These are phyloP conservation scores for Dryas integrifolia DNA, from an alignment of 331 rosid species.

Conservation along the genomic window DNA sequence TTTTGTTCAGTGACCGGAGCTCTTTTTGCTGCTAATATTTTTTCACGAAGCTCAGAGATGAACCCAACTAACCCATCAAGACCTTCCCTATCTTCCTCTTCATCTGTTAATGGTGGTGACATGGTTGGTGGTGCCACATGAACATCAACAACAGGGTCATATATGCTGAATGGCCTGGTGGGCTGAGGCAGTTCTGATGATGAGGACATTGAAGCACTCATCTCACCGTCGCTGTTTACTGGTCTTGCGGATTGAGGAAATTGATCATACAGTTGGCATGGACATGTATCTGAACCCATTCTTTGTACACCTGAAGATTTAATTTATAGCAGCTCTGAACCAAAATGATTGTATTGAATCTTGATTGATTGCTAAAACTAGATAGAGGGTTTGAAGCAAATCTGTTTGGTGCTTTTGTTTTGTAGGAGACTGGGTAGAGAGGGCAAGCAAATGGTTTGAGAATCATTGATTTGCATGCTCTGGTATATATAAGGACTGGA, in stretches of 20 bases:
- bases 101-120: neutral
- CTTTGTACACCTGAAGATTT: neutral
- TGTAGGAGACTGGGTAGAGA: neutral
- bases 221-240: neutral
- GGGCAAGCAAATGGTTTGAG: neutral
- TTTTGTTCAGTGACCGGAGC: neutral
- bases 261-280: neutral
- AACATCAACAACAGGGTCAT: neutral
- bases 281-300: slow-evolving; percentile 15
- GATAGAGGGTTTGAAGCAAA: neutral
- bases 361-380: too few relatives aligned
- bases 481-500: neutral
- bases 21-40: slow-evolving; percentile 10
- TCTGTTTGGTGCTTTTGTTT: neutral
- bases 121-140: neutral
- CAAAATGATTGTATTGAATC: neutral
- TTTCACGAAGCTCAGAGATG: slow-evolving; percentile 7
- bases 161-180: neutral
- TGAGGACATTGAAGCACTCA: neutral
- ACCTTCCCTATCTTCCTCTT: slow-evolving; percentile 3
- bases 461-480: neutral
- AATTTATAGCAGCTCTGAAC: neutral
- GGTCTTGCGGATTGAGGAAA: slow-evolving; percentile 28
- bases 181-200: slow-evolving; percentile 2
- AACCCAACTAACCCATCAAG: slow-evolving; percentile 9